These are phyloP conservation scores for Verticillium albo-atrum DNA, from an alignment of 2,329 filamentous ascomycete genomes.

Conservation along the genomic window DNA sequence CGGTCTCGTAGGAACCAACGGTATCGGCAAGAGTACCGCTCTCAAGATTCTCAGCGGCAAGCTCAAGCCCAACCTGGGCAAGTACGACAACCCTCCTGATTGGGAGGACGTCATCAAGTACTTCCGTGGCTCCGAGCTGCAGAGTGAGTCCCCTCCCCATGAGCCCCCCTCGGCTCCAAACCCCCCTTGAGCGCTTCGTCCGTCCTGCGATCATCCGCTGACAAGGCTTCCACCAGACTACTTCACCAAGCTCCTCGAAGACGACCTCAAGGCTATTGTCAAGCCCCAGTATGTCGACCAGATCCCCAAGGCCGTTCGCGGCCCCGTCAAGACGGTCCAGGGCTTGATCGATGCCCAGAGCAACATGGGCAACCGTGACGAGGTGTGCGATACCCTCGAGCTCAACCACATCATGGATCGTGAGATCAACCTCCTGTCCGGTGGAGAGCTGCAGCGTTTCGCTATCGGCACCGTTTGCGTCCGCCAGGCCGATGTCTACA, in stretches of 20 bases:
- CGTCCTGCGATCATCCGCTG: neutral
- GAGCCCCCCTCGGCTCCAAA: too few species aligned
- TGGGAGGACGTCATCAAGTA: conserved; percentile 99
- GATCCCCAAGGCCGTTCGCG: conserved; percentile 87
- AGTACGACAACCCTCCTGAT: conserved; percentile 93
- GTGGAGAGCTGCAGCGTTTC: conserved; percentile 97
- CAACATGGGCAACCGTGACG: conserved; percentile 73
- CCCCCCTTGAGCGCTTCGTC: too few species aligned
- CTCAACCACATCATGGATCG: conserved; percentile 86
- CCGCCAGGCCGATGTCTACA: conserved; percentile 95
- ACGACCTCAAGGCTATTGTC: conserved; percentile 94
- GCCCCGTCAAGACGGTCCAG: conserved; percentile 73
- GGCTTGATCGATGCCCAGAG: conserved; percentile 71
- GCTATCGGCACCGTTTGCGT: conserved; percentile 95
- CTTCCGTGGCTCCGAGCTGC: conserved; percentile 94
- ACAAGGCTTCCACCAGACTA: conserved; percentile 56
- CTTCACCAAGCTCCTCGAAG: conserved; percentile 96
- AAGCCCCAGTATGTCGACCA: conserved; percentile 99
- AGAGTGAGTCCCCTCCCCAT: conserved; percentile 69
- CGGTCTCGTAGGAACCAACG: conserved; percentile 96
- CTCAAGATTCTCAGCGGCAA: conserved; percentile 98
- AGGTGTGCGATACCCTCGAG: conserved; percentile 81
- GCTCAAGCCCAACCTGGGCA: conserved; percentile 94
- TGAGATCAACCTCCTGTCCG: conserved; percentile 85
- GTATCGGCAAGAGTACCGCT: conserved; percentile 99